Conservation (phyloP, 2,329 filamentous ascomycete species). For the Colletotrichum costaricense region DNA sequence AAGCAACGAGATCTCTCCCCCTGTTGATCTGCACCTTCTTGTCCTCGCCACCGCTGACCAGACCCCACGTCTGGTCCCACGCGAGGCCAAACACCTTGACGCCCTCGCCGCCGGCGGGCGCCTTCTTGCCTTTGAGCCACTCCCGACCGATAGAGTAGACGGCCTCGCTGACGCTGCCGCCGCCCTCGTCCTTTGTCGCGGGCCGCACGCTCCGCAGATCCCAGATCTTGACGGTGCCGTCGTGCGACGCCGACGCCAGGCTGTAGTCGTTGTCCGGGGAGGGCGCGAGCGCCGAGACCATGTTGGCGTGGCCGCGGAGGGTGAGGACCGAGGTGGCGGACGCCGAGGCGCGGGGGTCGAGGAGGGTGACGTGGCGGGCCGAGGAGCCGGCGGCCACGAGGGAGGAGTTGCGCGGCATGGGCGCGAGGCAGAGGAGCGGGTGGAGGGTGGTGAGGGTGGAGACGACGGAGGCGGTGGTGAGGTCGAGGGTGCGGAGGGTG, state of each 20-base stretch:
- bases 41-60: conserved; percentile 93
- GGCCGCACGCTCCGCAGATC: conserved; percentile 81
- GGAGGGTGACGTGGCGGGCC: conserved; percentile 88
- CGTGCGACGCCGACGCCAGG: conserved; percentile 90
- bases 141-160: conserved; percentile 82
- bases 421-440: conserved; percentile 81
- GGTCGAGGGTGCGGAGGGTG: conserved; percentile 89
- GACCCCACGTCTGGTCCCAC: conserved; percentile 89
- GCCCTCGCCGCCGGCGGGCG: conserved; percentile 79
- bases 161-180: conserved; percentile 76
- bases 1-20: conserved; percentile 63
- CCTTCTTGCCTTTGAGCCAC: conserved; percentile 73
- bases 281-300: conserved; percentile 56
- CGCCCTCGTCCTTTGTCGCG: conserved; percentile 68
- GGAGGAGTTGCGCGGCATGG: conserved; percentile 72
- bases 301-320: conserved; percentile 89
- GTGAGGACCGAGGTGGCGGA: conserved; percentile 86
- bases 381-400: conserved; percentile 81
- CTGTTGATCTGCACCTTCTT: conserved; percentile 93
- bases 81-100: conserved; percentile 89
- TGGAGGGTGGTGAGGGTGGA: conserved; percentile 87
- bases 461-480: conserved; percentile 82
- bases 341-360: conserved; percentile 87
- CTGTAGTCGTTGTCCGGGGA: conserved; percentile 78
- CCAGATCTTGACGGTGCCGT: conserved; percentile 94